A percentile compares a stretch with the other conserved stretches of the same genome.
Conservation (phyloP, 1,284 basidiomycete species). For the Apiotrichum siamense region DNA sequence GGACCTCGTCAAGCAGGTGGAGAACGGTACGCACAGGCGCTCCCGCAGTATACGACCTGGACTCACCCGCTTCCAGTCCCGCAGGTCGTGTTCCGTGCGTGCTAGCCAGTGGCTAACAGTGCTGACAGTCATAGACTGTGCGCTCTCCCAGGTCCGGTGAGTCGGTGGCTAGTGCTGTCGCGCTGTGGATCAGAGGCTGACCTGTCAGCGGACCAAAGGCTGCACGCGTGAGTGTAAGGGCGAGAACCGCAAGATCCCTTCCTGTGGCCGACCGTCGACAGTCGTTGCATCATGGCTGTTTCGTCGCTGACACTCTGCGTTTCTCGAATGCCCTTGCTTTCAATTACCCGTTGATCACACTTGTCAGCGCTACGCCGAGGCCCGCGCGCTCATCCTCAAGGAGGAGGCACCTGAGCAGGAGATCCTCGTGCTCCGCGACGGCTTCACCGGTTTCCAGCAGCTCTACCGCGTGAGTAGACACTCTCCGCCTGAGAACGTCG, state of each 20-base stretch:
- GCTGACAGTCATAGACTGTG: conserved; percentile 38
- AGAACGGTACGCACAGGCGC: conserved; percentile 25
- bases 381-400: conserved; percentile 22
- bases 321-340: neutral
- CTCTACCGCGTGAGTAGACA: conserved; percentile 35
- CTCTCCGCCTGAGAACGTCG: neutral
- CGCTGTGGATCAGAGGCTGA: no score
- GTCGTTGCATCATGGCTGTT: no score
- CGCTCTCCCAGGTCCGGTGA: conserved; percentile 43
- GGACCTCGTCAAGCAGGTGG: conserved; percentile 34
- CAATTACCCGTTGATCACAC: neutral
- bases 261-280: neutral
- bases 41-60: conserved; percentile 2
- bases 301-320: no score
- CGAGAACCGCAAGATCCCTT: neutral
- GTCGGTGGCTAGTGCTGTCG: neutral
- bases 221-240: conserved; percentile 32
- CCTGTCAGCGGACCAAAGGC: conserved; percentile 43
- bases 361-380: conserved; percentile 43
- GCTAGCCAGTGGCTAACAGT: neutral
- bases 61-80: conserved; percentile 38
- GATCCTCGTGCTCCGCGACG: conserved; percentile 45
- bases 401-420: conserved; percentile 30
- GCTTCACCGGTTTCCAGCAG: conserved; percentile 45
- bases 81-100: conserved; percentile 45